Evolutionary conservation across 2,329 filamentous ascomycete genomes (phyloP), one percentile per base, ranked within the genome.

Genomic region (Plectosphaerella plurivora): DNA sequence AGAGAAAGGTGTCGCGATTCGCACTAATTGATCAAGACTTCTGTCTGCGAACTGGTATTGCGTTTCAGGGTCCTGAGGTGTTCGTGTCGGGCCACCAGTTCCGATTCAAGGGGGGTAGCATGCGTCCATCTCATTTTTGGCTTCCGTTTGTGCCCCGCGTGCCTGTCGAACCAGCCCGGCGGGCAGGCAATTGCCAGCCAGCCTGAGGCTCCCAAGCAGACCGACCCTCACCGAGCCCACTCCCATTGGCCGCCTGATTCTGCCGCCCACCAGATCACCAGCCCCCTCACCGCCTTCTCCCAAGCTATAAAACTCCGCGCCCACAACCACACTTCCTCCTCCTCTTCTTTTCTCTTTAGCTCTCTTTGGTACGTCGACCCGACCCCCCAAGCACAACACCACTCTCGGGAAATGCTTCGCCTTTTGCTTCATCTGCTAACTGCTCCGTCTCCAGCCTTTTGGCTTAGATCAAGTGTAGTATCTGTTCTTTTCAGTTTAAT

Each of bases 401-500:
- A 10, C 28, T 33, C 7, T 2, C 8, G 3, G 28, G 11, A 8
- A 33, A 33, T 33, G 28, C 28, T 25, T 22, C 11, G 5, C n/a
- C 6, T 41, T 16, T 7, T 3, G 4, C 14, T n/a, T n/a, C 42
- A 47, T 47, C 46, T 50, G 54, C 56, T 55, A 50, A 49, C 7
- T 8, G 10, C 50, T 22, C 57, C 44, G 20, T 28, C 44, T 46
- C 22, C 44, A 61, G 63, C 65, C 75, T 76, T 78, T 79, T 83
- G 79, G 83, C 83, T 89, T 88, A 90, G 87, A 91, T 91, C 87
- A 91, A 89, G 86, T 91, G 86, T 90, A 91, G 87, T 91, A 91
- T 89, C 87, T 90, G 87, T 91, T 92, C 88, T 91, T 91, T 88
- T 90, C 86, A 92, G 88, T 91, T 91, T 92, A 91, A 91, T 91